These are phyloP conservation scores for Elongisporangium undulatum DNA, from an alignment of 352 stramenopile genomes.

Conservation along the genomic window DNA sequence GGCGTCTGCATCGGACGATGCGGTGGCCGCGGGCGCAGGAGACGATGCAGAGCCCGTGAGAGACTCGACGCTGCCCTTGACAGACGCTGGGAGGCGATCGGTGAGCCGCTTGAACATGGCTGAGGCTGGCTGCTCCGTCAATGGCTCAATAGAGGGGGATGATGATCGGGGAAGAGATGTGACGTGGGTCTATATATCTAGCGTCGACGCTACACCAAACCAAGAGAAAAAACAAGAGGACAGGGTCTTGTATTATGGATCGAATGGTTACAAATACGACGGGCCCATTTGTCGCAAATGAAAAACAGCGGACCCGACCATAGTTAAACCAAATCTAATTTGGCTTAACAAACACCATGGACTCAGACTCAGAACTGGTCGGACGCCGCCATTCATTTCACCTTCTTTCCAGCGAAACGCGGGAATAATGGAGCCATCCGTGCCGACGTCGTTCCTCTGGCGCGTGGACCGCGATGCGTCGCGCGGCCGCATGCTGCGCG, in stretches of 20 bases:
- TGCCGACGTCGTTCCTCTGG: slow-evolving; percentile 19
- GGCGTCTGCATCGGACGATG: slow-evolving; percentile 11
- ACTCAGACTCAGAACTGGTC: neutral
- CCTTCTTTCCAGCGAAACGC: too few species aligned
- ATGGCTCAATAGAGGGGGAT: neutral
- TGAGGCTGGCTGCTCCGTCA: neutral
- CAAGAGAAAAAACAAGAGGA: too few species aligned
- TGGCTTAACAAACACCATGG: neutral
- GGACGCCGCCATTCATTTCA: neutral
- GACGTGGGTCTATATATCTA: slow-evolving; percentile 5
- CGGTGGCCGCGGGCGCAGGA: slow-evolving; percentile 7
- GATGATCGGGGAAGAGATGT: neutral
- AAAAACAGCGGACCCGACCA: neutral
- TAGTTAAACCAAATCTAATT: neutral
- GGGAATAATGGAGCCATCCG: slow-evolving; percentile 12
- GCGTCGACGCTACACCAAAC: slow-evolving; percentile 1
- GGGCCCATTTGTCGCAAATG: neutral
- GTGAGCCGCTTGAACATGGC: slow-evolving; percentile 78
- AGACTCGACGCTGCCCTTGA: slow-evolving; percentile 56
- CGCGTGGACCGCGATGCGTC: slow-evolving; percentile 18
- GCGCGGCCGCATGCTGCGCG: slow-evolving; percentile 26
- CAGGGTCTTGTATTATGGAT: neutral
- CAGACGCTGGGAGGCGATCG: slow-evolving; percentile 66
- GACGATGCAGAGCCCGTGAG: slow-evolving; percentile 24
- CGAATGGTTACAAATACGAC: neutral